Percentiles rank a stretch among this genome's conserved stretches.
phyloP scores from a whole-genome alignment of 1,139 yeast genomes.

The Kodamaea alishanica region DNA sequence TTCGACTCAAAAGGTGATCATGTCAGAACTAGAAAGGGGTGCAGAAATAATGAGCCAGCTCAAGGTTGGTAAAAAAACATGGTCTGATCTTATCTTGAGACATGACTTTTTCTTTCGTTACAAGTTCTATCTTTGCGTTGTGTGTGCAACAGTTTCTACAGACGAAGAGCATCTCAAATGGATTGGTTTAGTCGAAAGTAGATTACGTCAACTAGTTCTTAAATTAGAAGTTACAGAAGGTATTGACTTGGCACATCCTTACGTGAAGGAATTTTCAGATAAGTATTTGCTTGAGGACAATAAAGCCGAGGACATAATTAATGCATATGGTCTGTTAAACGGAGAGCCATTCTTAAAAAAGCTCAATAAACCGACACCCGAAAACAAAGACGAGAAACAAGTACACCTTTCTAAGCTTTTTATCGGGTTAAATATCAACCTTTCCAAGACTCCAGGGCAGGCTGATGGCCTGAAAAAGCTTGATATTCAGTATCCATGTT shows the following conservation, averaged over 20 bases:
- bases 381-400: slow-evolving; percentile 13
- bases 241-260: slow-evolving; percentile 84
- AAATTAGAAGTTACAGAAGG: slow-evolving; percentile 78
- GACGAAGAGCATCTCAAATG: slow-evolving; percentile 83
- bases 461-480: slow-evolving; percentile 67
- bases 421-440: slow-evolving; percentile 70
- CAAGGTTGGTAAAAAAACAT: slow-evolving; percentile 54
- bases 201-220: slow-evolving; percentile 71
- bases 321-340: slow-evolving; percentile 48
- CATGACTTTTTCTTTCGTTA: slow-evolving; percentile 81
- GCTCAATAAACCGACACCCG: slow-evolving; percentile 9
- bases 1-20: slow-evolving; percentile 78
- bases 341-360: slow-evolving; percentile 34
- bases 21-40: slow-evolving; percentile 75
- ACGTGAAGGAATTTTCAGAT: slow-evolving; percentile 68
- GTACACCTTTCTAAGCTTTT: slow-evolving; percentile 73
- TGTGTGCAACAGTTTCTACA: slow-evolving; percentile 68
- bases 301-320: slow-evolving; percentile 52
- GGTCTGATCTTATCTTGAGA: slow-evolving; percentile 73
- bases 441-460: slow-evolving; percentile 31
- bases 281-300: slow-evolving; percentile 52
- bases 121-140: slow-evolving; percentile 80
- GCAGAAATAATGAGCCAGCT: slow-evolving; percentile 69
- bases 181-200: slow-evolving; percentile 92
- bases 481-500: slow-evolving; percentile 88